phyloP scores from a whole-genome alignment of 495 filamentous ascomycete genomes.

The Chaetomium tenue region DNA sequence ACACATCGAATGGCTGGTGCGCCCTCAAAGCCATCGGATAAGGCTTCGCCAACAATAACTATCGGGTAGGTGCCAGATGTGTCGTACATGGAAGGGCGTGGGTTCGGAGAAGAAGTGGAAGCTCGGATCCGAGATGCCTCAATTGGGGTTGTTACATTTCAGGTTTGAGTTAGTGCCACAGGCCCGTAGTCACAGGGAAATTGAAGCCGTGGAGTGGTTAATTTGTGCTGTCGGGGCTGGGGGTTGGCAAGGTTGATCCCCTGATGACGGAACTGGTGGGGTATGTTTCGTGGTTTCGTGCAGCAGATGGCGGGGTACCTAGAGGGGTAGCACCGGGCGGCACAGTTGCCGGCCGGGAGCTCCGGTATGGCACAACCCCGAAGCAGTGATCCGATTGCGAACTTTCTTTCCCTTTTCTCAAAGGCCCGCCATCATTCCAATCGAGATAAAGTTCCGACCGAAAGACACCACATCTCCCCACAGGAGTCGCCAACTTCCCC shows the following conservation, averaged over 20 bases:
- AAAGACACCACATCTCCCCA: not conserved
- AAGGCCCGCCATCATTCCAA: not conserved
- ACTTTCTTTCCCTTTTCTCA: not conserved
- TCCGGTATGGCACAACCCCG: not conserved
- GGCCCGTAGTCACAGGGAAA: too few relatives aligned
- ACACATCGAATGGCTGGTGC: too few relatives aligned
- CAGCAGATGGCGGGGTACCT: conserved; percentile 1
- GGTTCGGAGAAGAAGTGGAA: not conserved
- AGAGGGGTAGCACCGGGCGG: not conserved
- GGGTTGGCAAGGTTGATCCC: too few relatives aligned
- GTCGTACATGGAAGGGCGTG: too few relatives aligned
- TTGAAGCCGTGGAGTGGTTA: too few relatives aligned
- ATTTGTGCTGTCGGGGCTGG: not conserved
- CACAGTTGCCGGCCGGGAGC: not conserved
- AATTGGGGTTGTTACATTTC: not conserved
- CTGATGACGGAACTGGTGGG: not conserved
- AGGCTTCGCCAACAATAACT: not conserved
- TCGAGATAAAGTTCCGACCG: not conserved
- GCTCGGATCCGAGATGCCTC: not conserved
- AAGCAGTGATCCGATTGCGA: not conserved
- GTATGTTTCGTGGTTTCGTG: not conserved
- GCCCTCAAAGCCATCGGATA: too few relatives aligned
- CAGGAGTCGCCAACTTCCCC: not conserved
- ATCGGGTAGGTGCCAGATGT: not conserved
- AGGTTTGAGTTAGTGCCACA: too few relatives aligned